Base-by-base conservation (phyloP, 305 asterid genomes). In the Fraxinus paxiana region DNA sequence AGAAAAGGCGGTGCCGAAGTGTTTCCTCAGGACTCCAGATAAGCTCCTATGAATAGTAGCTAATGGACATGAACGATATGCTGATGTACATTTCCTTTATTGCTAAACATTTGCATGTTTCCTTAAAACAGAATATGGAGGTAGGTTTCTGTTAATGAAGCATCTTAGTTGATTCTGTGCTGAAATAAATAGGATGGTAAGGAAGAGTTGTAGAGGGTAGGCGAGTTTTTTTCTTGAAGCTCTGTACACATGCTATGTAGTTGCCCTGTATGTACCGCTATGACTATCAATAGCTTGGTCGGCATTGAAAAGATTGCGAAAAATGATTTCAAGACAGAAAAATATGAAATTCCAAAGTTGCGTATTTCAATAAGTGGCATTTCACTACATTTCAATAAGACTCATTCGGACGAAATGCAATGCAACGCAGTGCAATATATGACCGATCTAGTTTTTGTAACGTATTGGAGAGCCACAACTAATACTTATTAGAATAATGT, bases 1-100 rank as follows among this genome's bases (percentile, higher is more conserved):
- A 33, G 75, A 70, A 70, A 33, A 70, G 75, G 46, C 75, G 75
- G 75, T 70, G 75, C 46, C 41, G 48, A 31, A 70, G 75, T 31
- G 75, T 70, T 70, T 70, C 75, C 26, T 70, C 75, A 2, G 75
- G 75, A 70, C 28, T 33, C 48, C 74, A 70, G 75, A 70, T 13
- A 70, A 70, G 46, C 48, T 70, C 75, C 43, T 31, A n/a, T n/a
- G 43, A 33, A n/a, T 13, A 33, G 15, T 15, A 70, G 75, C 28
- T n/a, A 5, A 33, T 67, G 75, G 48, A 70, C 12, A n/a, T n/a
- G 17, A 28, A 69, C 38, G 31, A 15, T 69, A 30, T 30, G 43
- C 7, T 5, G 41, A 30, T 63, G 34, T 63, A 63, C 72, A 26
- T 65, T 65, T 65, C 30, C 73, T 12, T 65, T 2, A 65, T 30